Conservation (phyloP, 2,329 filamentous ascomycete genomes). For the Colletotrichum camelliae region DNA sequence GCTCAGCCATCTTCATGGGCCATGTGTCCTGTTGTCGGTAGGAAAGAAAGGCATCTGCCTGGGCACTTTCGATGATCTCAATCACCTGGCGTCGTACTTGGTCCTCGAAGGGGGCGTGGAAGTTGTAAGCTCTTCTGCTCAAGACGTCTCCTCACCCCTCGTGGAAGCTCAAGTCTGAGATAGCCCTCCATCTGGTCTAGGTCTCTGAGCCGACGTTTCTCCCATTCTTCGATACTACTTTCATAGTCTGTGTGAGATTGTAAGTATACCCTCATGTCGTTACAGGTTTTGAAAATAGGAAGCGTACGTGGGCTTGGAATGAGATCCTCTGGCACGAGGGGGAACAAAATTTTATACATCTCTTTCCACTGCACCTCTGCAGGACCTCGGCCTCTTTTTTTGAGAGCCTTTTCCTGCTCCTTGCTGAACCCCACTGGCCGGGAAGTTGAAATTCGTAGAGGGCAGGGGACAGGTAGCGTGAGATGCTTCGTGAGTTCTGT, state of each 20-base stretch:
- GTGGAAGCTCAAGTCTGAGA: not conserved
- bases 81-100: not conserved
- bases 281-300: too few relatives aligned
- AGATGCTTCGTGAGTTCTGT: not conserved
- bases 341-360: fast-evolving
- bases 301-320: not conserved
- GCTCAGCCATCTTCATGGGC: too few relatives aligned
- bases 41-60: fast-evolving
- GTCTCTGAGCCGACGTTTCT: fast-evolving
- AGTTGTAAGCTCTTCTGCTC: fast-evolving
- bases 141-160: not conserved
- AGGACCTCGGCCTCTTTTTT: not conserved
- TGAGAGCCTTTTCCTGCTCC: not conserved
- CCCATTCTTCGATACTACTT: fast-evolving
- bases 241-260: not conserved
- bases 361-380: not conserved
- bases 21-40: not conserved
- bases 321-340: fast-evolving
- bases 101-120: too few relatives aligned
- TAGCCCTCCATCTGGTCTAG: fast-evolving
- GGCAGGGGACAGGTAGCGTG: fast-evolving
- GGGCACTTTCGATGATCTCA: fast-evolving
- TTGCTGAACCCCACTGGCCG: fast-evolving
- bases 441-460: fast-evolving
- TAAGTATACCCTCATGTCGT: too few relatives aligned